Base-by-base conservation (phyloP, 2,329 filamentous ascomycete species). In the Colletotrichum tropicale region DNA sequence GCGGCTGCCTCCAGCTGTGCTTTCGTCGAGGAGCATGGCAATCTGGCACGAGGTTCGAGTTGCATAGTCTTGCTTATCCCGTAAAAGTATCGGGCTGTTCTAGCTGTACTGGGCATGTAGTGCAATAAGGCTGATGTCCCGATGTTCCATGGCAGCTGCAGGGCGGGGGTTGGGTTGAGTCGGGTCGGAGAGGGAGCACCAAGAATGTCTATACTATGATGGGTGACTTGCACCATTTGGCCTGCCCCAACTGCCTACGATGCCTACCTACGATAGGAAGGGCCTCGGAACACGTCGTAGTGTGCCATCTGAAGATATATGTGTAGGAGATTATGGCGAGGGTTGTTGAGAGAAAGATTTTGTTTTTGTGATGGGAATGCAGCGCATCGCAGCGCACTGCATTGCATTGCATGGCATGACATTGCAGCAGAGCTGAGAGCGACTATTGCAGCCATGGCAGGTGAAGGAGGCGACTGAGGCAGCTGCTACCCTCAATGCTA, bases 71-170 rank as follows among this genome's bases (percentile, higher is more conserved):
- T 48, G 38, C 38, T 48, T 48, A 9, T 48, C 38, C 38, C 38
- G 18, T 48, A 48, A 48, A n/a, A 48, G 38, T n/a, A 48, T 36
- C 34, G 15, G 34, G 9, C 38, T 48, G 38, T n/a, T 48, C 38
- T n/a, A 58, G 55, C 26, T 58, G 55, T 2, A 28, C 55, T n/a
- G 9, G 38, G 60, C 30, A 72, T 32, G 55, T 61, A 32, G 34
- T 71, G 67, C 34, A 71, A 66, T 66, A 71, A 71, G 48, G 71
- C 67, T 74, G 70, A 55, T 38, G 34, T 52, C 28, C 55, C 30
- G 30, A 48, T 34, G 32, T 58, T 38, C 32, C 66, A 55, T 67
- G 21, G 36, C 70, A 66, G 70, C 70, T 73, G 65, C 30, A 64
- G 68, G 18, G 34, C 43, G 61, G 28, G 13, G 43, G 24, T 9